Base-by-base conservation (phyloP, 345 rosid genomes). In the Turritis glabra region DNA sequence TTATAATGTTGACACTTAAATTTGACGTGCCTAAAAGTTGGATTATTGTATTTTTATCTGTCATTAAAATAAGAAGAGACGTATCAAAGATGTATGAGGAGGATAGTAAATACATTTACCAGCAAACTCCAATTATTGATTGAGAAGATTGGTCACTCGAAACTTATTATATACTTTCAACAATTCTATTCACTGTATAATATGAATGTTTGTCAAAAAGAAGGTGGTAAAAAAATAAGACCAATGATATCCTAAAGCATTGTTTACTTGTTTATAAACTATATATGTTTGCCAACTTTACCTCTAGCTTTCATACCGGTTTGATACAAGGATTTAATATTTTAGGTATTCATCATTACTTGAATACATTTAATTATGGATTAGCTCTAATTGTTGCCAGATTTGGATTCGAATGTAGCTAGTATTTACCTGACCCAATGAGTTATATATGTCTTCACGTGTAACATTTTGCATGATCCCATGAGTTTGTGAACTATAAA, bases 11-110 rank as follows among this genome's bases (percentile, higher is more conserved):
- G 43, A 58, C 27, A 33, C 10, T 57, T 56, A 55, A 17, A 9
- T 55, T 55, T 19, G 22, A 5, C 55, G 46, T 32, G 35, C 26
- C 47, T 58, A 22, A 55, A 55, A 18, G 5, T 23, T 46, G 66
- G 57, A 32, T 32, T 32, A 58, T 41, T 62, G 33, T 21, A 69
- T 37, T 41, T 40, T 33, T 30, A 55, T 25, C 0, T 8, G 17
- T 30, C 19, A 46, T 35, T 47, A 10, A 57, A 44, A 56, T 69
- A 59, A 46, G 29, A 71, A 71, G 67, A 71, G 59, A 71, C 59
- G 75, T 71, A 59, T 71, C 59, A 60, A 35, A 33, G 66, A 44
- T 55, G 59, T 14, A 17, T 46, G 26, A 46, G 37, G 22, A 62
- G 19, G 17, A 55, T 55, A 65, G 37, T 62, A 43, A 12, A 27